phyloP scores from a whole-genome alignment of 2,329 filamentous ascomycete genomes.

The Venturia pyrina region DNA sequence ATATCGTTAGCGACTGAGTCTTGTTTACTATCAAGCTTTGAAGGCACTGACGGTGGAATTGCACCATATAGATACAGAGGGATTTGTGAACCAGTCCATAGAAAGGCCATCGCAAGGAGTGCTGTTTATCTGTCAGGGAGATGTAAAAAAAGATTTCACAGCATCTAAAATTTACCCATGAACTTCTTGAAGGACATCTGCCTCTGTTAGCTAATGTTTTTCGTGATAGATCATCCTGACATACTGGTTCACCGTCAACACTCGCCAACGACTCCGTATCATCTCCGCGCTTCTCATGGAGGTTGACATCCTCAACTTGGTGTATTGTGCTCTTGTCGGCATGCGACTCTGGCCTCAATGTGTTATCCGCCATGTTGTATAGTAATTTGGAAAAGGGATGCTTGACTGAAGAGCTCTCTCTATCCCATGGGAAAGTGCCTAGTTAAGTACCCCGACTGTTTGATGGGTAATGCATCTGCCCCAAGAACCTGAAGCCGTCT shows the following conservation, averaged over 20 bases:
- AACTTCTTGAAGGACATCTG: slow-evolving; percentile 11
- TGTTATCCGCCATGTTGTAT: background rate
- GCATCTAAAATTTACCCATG: slow-evolving; percentile 1
- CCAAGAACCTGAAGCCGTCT: background rate
- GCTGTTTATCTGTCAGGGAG: background rate
- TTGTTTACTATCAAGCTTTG: background rate
- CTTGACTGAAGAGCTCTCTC: background rate
- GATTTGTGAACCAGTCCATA: slow-evolving; percentile 45
- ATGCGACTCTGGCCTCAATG: background rate
- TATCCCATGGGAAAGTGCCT: background rate
- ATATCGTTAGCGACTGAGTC: slow-evolving; percentile 18
- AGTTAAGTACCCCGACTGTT: background rate
- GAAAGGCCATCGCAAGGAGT: slow-evolving; percentile 11
- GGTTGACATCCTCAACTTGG: background rate
- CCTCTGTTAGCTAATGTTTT: background rate
- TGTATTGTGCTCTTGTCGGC: background rate
- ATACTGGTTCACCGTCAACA: background rate
- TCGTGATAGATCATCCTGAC: background rate
- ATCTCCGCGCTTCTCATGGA: background rate
- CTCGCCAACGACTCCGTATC: slow-evolving; percentile 2
- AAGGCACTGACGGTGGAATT: slow-evolving; percentile 19
- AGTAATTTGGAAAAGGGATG: background rate
- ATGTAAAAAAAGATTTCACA: background rate
- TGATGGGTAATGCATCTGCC: background rate
- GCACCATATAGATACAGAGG: slow-evolving; percentile 40